phyloP scores from a whole-genome alignment of 768 basidiomycete species.

The Strobilomyces dryophilus region DNA sequence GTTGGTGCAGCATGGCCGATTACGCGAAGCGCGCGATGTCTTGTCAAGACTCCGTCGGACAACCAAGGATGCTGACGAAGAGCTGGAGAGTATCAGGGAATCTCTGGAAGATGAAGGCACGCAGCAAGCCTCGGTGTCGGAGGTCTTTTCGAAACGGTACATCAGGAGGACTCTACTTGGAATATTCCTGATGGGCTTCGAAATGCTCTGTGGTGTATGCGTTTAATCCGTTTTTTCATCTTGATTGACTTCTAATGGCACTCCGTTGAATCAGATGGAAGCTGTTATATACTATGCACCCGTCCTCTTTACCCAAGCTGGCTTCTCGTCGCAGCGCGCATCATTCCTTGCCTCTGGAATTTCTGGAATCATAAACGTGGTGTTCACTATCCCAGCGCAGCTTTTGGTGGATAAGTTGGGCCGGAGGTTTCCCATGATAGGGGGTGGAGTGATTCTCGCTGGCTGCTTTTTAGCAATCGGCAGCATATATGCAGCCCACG shows the following conservation, averaged over 20 bases:
- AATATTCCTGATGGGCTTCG: constrained; percentile 41
- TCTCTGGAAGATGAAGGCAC: constrained; percentile 22
- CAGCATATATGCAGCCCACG: constrained; percentile 38
- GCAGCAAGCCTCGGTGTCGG: constrained; percentile 12
- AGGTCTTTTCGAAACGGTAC: constrained; percentile 28
- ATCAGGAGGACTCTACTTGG: constrained; percentile 36
- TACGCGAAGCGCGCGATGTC: constrained; percentile 31
- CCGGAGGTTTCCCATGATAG: constrained; percentile 35
- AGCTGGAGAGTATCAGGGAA: constrained; percentile 15
- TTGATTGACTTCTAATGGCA: background rate
- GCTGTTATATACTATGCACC: constrained; percentile 39
- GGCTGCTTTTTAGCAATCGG: constrained; percentile 40
- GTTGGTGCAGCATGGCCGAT: constrained; percentile 32
- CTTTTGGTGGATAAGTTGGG: constrained; percentile 39
- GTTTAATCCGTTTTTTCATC: background rate
- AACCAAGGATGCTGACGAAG: constrained; percentile 17
- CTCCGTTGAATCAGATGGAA: constrained; percentile 19
- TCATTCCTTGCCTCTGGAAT: constrained; percentile 50
- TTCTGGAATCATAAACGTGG: constrained; percentile 42
- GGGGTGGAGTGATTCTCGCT: constrained; percentile 39
- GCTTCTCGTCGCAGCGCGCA: constrained; percentile 42
- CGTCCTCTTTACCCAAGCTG: constrained; percentile 45
- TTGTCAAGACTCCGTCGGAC: constrained; percentile 18
- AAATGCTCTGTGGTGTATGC: constrained; percentile 35
- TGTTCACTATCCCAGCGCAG: constrained; percentile 36